phyloP scores from a whole-genome alignment of 345 rosid genomes.

The Salix arbutifolia region DNA sequence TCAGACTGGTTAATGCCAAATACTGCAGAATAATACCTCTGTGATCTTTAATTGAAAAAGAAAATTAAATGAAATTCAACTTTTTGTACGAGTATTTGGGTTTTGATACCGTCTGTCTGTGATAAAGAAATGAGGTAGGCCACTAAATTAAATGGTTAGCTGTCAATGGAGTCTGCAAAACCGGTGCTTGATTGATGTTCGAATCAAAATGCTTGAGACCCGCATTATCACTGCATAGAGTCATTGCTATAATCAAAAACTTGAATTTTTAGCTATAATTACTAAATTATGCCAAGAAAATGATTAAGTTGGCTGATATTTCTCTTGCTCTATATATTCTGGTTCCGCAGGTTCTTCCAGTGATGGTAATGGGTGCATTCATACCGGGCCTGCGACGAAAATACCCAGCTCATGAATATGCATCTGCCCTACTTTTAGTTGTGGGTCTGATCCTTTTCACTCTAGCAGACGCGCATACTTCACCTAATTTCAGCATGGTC shows the following conservation, averaged over 20 bases:
- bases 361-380: conserved; percentile 93
- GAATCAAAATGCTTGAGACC: background rate
- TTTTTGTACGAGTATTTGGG: no score
- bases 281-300: background rate
- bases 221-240: background rate
- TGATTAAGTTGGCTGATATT: background rate
- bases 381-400: conserved; percentile 81
- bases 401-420: conserved; percentile 72
- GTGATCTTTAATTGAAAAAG: background rate
- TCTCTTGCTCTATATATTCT: background rate
- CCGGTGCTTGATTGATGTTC: background rate
- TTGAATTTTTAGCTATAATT: background rate
- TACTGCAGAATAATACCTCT: background rate
- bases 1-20: background rate
- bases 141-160: background rate
- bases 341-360: conserved; percentile 63
- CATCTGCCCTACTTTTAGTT: conserved; percentile 70
- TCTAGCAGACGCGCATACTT: conserved; percentile 80
- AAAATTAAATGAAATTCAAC: background rate
- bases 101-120: background rate
- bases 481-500: conserved; percentile 72
- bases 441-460: conserved; percentile 84
- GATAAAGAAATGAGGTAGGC: background rate
- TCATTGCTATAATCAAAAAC: background rate
- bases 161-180: background rate